A percentile compares a stretch with the other conserved stretches of the same genome.
These are phyloP conservation scores for Mychonastes homosphaera DNA, from an alignment of 139 green algal species.

Conservation along the genomic window DNA sequence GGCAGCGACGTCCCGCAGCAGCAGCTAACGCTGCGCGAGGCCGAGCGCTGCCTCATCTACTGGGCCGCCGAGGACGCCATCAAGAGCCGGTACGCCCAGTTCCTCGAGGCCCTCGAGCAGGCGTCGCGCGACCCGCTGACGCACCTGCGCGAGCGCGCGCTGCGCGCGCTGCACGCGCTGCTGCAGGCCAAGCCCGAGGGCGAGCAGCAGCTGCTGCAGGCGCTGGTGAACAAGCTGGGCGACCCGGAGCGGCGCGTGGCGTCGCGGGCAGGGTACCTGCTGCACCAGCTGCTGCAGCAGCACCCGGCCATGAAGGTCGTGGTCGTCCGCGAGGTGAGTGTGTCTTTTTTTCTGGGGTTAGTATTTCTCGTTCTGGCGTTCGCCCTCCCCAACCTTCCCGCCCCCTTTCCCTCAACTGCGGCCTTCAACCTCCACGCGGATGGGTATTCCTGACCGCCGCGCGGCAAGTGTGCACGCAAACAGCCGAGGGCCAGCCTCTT, in stretches of 20 bases:
- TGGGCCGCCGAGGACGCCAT: slow-evolving; percentile 76
- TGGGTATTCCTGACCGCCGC: no score
- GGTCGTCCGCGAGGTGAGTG: slow-evolving; percentile 64
- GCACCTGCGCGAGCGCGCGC: slow-evolving; percentile 13
- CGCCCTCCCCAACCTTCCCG: not conserved
- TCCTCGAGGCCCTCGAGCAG: slow-evolving; percentile 55
- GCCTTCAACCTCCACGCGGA: no score
- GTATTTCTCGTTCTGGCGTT: not conserved
- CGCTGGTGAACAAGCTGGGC: slow-evolving; percentile 91
- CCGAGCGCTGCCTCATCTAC: slow-evolving; percentile 54
- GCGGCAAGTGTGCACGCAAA: no score
- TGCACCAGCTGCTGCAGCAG: slow-evolving; percentile 60
- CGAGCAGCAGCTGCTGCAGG: slow-evolving; percentile 55
- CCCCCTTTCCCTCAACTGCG: no score
- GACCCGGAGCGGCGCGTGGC: slow-evolving; percentile 79
- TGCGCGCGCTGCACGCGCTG: slow-evolving; percentile 41
- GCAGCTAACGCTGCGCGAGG: no score
- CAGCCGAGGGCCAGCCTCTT: no score
- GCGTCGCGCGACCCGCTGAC: not conserved
- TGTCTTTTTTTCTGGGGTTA: not conserved
- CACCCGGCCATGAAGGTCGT: slow-evolving; percentile 83
- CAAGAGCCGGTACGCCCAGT: slow-evolving; percentile 53
- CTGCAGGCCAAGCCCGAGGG: slow-evolving; percentile 59
- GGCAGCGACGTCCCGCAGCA: no score
- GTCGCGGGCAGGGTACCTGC: slow-evolving; percentile 73